These are phyloP conservation scores for Plectosphaerella cucumerina DNA, from an alignment of 2,329 filamentous ascomycete genomes.

Conservation along the genomic window DNA sequence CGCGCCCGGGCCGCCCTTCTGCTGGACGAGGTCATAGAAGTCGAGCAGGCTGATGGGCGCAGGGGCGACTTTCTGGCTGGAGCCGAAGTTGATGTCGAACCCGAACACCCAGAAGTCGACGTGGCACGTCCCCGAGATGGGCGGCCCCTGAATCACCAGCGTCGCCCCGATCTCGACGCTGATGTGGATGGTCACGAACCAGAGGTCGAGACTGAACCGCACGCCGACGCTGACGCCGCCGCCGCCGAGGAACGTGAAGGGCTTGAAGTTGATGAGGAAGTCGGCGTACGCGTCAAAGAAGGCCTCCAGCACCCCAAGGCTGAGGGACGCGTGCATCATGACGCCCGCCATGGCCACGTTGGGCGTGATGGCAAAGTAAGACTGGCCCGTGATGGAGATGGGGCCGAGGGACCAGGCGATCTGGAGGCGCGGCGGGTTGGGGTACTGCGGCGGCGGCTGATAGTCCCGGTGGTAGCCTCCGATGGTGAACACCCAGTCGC, in stretches of 20 bases:
- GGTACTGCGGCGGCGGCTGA: constrained; percentile 27
- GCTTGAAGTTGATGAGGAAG: constrained; percentile 36
- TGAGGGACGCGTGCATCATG: constrained; percentile 21
- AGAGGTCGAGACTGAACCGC: constrained; percentile 19
- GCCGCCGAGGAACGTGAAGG: constrained; percentile 28
- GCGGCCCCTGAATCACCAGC: constrained; percentile 10
- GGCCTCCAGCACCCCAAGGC: constrained; percentile 27
- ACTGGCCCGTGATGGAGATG: constrained; percentile 31
- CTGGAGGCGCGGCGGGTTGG: constrained; percentile 29
- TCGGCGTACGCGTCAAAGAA: constrained; percentile 34
- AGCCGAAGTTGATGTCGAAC: constrained; percentile 15
- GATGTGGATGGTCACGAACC: constrained; percentile 13
- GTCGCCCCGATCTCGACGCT: constrained; percentile 11
- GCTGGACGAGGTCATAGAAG: not conserved
- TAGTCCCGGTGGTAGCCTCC: constrained; percentile 40
- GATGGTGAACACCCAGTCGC: constrained; percentile 39
- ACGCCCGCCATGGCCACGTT: constrained; percentile 38
- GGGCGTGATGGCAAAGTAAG: constrained; percentile 42
- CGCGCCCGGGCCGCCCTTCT: not conserved
- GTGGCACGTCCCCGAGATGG: constrained; percentile 15
- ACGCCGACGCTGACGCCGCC: constrained; percentile 19
- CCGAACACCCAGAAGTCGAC: constrained; percentile 19
- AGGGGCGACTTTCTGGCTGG: not conserved
- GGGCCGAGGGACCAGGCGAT: constrained; percentile 29
- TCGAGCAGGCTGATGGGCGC: not conserved